Evolutionary conservation across 2,329 filamentous ascomycete genomes (phyloP), one percentile per base, ranked within the genome.

Genomic region (Fusarium coicis): DNA sequence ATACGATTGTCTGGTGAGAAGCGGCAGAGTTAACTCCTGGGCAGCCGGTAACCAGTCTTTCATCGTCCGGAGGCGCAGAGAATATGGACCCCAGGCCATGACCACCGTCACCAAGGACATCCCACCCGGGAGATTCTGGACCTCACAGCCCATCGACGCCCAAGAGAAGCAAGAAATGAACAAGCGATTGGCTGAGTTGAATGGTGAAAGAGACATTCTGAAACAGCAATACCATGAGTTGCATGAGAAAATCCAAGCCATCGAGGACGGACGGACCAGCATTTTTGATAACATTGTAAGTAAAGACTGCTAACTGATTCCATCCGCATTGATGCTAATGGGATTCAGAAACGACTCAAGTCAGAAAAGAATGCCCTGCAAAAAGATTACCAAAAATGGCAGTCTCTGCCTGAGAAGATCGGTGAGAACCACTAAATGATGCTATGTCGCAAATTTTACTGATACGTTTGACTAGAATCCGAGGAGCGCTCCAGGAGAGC

Each of bases 41-140:
- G 90, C 93, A n/a, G 88, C 92, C 30, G 91, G 91, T 7, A 87
- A 84, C 21, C 87, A 90, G 55, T 83, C 81, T 14, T 95, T 93
- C 80, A 86, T 85, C 26, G 88, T 96, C 57, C 87, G 86, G 10
- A 90, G 93, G 21, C 91, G 96, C 53, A 87, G 86, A 72, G 96
- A 98, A 80, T 98, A 98, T 81, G 94, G 94, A 5, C 88, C 90
- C 4, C 84, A 87, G 53, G 94, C 92, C 19, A 89, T 89, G 53
- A 94, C 93, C 3, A 95, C 93, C 2, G 85, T 87, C 28, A 91
- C 93, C 19, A 88, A 86, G 40, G 84, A 85, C 60, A 83, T 98
- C 19, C 85, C 81, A 21, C 82, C 81, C 4, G 94, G 94, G 9
- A 84, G 80, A 40, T 89, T 88, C 77, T 98, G 96, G 91, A 95